phyloP scores from a whole-genome alignment of 345 rosid species.

The Lenwebbia sp. region DNA sequence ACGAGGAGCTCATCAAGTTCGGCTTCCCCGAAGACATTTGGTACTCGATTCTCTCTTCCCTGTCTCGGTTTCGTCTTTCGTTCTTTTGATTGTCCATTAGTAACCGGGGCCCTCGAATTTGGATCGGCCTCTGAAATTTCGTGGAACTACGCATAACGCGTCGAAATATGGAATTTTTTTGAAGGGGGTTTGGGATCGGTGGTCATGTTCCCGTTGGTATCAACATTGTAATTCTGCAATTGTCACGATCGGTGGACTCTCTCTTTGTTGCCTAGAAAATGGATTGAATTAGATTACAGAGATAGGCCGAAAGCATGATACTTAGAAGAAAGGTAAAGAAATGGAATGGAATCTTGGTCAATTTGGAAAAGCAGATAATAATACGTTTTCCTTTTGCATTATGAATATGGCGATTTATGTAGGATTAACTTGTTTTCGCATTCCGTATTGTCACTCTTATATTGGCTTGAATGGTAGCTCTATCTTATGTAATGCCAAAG shows the following conservation, averaged over 20 bases:
- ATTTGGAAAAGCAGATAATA: neutral
- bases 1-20: constrained; percentile 97
- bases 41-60: constrained; percentile 9
- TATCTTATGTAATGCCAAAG: neutral
- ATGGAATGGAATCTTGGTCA: neutral
- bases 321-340: neutral
- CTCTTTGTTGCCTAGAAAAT: neutral
- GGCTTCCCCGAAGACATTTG: constrained; percentile 98
- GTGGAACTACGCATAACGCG: neutral
- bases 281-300: neutral
- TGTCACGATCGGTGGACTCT: neutral
- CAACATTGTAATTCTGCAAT: neutral
- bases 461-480: neutral
- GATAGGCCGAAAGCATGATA: neutral
- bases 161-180: neutral
- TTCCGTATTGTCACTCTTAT: neutral
- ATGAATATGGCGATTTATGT: neutral
- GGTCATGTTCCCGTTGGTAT: neutral
- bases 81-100: neutral
- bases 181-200: neutral
- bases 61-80: neutral
- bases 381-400: neutral
- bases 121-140: neutral
- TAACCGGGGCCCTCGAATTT: neutral
- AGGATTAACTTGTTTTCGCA: neutral